Conservation (phyloP, 441 rosid species). For the Biscutella auriculata region DNA sequence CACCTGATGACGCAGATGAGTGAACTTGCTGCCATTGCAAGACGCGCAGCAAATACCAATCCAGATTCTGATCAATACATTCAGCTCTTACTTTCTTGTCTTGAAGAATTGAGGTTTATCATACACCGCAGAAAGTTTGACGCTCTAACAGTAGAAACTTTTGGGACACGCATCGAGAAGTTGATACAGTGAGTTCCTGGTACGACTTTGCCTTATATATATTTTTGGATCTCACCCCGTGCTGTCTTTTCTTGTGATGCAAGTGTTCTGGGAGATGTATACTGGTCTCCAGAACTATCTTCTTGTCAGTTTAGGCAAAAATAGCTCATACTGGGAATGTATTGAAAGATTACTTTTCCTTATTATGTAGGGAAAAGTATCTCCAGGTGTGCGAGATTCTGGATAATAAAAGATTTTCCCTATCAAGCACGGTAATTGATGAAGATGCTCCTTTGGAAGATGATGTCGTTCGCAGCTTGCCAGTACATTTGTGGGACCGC, state of each 20-base stretch:
- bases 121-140: constrained; percentile 58
- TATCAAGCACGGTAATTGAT: constrained; percentile 64
- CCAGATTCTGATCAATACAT: constrained; percentile 45
- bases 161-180: constrained; percentile 81
- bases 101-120: constrained; percentile 54
- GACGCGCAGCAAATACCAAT: constrained; percentile 52
- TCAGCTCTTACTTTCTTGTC: constrained; percentile 47
- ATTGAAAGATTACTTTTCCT: constrained; percentile 2
- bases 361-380: constrained; percentile 65
- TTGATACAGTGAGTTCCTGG: constrained; percentile 51
- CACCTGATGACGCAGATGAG: constrained; percentile 72
- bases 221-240: not conserved
- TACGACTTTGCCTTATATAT: not conserved
- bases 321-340: not conserved
- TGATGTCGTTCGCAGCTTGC: constrained; percentile 75
- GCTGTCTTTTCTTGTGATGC: not conserved
- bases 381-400: constrained; percentile 71
- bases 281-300: constrained; percentile 2
- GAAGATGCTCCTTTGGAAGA: constrained; percentile 81
- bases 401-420: constrained; percentile 60
- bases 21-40: constrained; percentile 86
- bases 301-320: not conserved
- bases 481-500: constrained; percentile 62
- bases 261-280: constrained; percentile 1
- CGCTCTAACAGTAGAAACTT: constrained; percentile 82